Evolutionary conservation across 306 rosid species (phyloP), one percentile per base, ranked within the genome.

Genomic region (Cotoneaster glaucophyllus): DNA sequence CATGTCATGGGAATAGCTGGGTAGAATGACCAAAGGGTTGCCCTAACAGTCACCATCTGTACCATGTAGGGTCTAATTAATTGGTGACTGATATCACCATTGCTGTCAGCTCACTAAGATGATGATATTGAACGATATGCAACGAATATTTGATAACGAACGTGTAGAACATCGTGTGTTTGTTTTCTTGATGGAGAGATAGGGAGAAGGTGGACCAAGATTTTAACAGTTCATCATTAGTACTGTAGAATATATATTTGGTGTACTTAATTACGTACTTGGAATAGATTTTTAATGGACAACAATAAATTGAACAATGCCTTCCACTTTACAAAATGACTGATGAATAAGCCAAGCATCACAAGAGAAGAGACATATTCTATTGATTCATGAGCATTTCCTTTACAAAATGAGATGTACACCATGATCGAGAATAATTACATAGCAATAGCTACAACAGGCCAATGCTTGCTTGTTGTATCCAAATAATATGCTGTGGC

Each of bases 31-130:
- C 74, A 19, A 28, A 59, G 4, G 76, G 67, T 32, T 21, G 13
- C 22, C 50, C 24, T 28, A 69, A 74, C 65, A 50, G 31, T 62
- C 72, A 21, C 58, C 67, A 39, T 61, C 67, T 80, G 68, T 43
- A 45, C 17, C 69, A 50, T 24, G 76, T 44, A 24, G 62, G 76
- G 75, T 63, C 66, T 57, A 50, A 50, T 50, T 32, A 31, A 54
- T 21, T 43, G 65, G 11, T 58, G 32, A 66, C 48, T 15, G 9
- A 53, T 41, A 22, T 45, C 61, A 54, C 62, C 41, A 67, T 56
- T 64, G 43, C 26, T 58, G 45, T 8, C 48, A 58, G 6, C 65
- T 56, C 19, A 62, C 17, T 22, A 10, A 73, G 28, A 14, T 17
- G 26, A 48, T 37, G 43, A 24, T 73, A 50, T 67, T 21, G 26